Base-by-base conservation (phyloP, 148 eudicot species). In the Silene conica region DNA sequence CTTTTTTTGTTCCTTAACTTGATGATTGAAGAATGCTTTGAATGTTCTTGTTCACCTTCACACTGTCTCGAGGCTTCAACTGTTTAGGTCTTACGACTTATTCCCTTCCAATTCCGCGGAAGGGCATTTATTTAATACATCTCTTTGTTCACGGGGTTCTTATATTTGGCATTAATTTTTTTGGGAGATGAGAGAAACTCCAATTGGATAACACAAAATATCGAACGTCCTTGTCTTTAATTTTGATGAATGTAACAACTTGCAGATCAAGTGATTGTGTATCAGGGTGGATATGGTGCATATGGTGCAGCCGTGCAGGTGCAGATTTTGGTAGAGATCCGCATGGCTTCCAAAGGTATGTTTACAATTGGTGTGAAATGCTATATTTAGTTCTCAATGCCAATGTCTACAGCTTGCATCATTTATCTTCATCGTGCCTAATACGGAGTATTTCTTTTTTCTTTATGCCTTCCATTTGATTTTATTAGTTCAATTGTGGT, bases 211-310 rank as follows among this genome's bases (percentile, higher is more conserved):
- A 48, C 52, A 48, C 52, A 48, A 7, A 9, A 13, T 48, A 14
- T 48, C 3, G 4, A 48, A 12, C 54, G 12, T 61, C 21, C 22
- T 50, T 63, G 14, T 63, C 8, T 31, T 50, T 58, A 19, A 6
- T 75, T 66, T 41, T 66, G 46, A 18, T 66, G 22, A 12, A 73
- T 31, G 56, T 41, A 70, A n/a, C 67, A 13, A 64, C 54, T 64
- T 80, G 76, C 86, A 90, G 96, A 81, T 63, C 86, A 86, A 87
- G 90, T 83, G 72, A 67, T 80, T 74, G 80, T 70, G 45, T 83
- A 86, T 80, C 86, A 83, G 65, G 89, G 73, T 63, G 82, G 85
- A 72, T 87, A 89, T 79, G 88, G 88, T 67, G 83, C 77, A 65
- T 82, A 73, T 19, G 71, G 70, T 67, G 81, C n/a, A n/a, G n/a